Evolutionary conservation across 768 basidiomycete species (phyloP).

Genomic region (Crassisporium funariophilum): DNA sequence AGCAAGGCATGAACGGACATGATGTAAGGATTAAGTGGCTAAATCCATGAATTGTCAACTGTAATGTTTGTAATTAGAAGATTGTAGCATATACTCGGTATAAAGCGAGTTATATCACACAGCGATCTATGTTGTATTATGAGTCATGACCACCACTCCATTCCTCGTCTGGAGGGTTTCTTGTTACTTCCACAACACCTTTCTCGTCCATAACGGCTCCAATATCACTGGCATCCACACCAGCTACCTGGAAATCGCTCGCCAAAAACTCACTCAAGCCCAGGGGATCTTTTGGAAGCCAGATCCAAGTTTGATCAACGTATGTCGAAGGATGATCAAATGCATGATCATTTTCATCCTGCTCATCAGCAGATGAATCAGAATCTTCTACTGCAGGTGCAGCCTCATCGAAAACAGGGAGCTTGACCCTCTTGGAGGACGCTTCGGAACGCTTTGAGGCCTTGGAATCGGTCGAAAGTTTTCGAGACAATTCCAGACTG

Average conservation of each 20-base stretch:
- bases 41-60: too few relatives aligned
- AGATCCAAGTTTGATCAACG: conserved; percentile 46
- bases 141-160: conserved; percentile 42
- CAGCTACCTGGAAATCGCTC: conserved; percentile 37
- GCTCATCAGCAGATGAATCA: conserved; percentile 34
- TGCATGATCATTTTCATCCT: conserved; percentile 43
- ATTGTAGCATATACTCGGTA: too few relatives aligned
- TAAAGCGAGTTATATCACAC: too few relatives aligned
- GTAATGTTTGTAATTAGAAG: too few relatives aligned
- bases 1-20: conserved; percentile 22
- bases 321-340: conserved; percentile 53
- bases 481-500: conserved; percentile 5
- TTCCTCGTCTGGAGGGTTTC: conserved; percentile 47
- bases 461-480: conserved; percentile 11
- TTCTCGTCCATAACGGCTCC: conserved; percentile 46
- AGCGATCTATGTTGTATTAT: too few relatives aligned
- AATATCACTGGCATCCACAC: conserved; percentile 45
- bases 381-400: conserved; percentile 31
- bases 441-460: conserved; percentile 17
- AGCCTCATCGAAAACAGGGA: conserved; percentile 30
- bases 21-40: background rate
- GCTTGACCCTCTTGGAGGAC: conserved; percentile 16
- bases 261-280: conserved; percentile 43
- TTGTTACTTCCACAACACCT: conserved; percentile 46
- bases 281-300: conserved; percentile 45